Evolutionary conservation across 108 stramenopile species (phyloP).

Genomic region (Fistulifera pelliculosa): DNA sequence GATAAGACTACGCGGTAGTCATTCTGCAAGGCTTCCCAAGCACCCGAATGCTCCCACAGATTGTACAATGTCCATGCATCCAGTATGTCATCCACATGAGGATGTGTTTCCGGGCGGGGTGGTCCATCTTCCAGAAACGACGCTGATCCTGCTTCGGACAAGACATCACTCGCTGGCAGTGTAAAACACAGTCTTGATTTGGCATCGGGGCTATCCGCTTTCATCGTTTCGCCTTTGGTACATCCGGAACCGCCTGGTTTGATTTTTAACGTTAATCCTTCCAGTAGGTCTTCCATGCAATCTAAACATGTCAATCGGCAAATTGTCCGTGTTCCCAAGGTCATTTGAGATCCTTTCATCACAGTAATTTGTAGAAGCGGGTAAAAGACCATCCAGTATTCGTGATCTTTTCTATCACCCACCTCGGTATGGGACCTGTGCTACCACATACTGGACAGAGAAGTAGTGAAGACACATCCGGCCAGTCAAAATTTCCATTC

Average conservation of each 20-base stretch:
- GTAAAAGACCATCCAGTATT: slow-evolving; percentile 59
- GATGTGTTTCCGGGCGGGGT: slow-evolving; percentile 37
- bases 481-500: slow-evolving; percentile 58
- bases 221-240: background rate
- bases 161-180: slow-evolving; percentile 35
- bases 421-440: slow-evolving; percentile 28
- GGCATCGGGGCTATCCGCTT: background rate
- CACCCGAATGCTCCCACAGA: slow-evolving; percentile 54
- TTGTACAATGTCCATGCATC: slow-evolving; percentile 56
- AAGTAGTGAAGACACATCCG: slow-evolving; percentile 35
- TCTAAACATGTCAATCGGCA: slow-evolving; percentile 49
- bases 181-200: slow-evolving; percentile 27
- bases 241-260: slow-evolving; percentile 12
- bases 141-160: slow-evolving; percentile 41
- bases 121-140: slow-evolving; percentile 45
- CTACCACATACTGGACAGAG: slow-evolving; percentile 47
- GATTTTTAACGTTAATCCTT: slow-evolving; percentile 27
- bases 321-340: slow-evolving; percentile 40
- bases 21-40: slow-evolving; percentile 56
- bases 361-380: slow-evolving; percentile 45
- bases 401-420: slow-evolving; percentile 26
- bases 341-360: slow-evolving; percentile 39
- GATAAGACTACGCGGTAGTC: slow-evolving; percentile 38
- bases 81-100: slow-evolving; percentile 35
- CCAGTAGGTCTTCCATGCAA: slow-evolving; percentile 50